Base-by-base conservation (phyloP, 805 yeast genomes). In the Clavispora fructus region DNA sequence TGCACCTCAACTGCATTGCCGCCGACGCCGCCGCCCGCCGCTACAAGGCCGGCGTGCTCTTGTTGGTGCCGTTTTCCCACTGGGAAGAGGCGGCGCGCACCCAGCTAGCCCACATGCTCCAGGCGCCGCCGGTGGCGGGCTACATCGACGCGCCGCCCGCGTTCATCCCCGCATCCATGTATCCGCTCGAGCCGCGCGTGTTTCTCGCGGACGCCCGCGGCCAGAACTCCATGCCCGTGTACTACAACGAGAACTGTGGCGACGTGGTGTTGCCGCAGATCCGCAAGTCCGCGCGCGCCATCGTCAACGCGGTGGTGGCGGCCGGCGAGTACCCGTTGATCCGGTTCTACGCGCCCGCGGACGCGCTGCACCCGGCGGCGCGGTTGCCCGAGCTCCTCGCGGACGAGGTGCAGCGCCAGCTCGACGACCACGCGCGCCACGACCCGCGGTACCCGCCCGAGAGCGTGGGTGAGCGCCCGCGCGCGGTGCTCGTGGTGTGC, bases 261-360 rank as follows among this genome's bases (percentile, higher is more conserved):
- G 85, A 81, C 46, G 67, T 84, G 40, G 83, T 86, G 31, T 71
- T 77, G 17, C 72, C 69, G 29, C 84, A 85, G 47, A 71, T 88
- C 13, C 68, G 74, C 16, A 65, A 64, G 43, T 79, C 86, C 0
- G 88, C 92, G 1, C 68, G 77, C 35, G 63, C 88, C 19, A 69
- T 94, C 53, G 80, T 89, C 28, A 80, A 83, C 53, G 56, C 88
- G 23, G 87, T 95, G 71, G 78, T 86, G 7, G 60, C 85, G 9
- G 81, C 94, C 1, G 95, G 95, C 12, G 97, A 91, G 59, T 87
- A 85, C 55, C 99, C 99, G 2, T 77, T 85, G 39, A 79, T 94
- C 17, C 74, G 99, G 54, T 87, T 80, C 65, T 83, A 81, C 59
- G 71, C 79, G 8, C 77, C 77, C 37, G 69, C 75, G 14, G 68